Conservation (phyloP, 1,284 basidiomycete genomes). For the Mycena sp. region DNA sequence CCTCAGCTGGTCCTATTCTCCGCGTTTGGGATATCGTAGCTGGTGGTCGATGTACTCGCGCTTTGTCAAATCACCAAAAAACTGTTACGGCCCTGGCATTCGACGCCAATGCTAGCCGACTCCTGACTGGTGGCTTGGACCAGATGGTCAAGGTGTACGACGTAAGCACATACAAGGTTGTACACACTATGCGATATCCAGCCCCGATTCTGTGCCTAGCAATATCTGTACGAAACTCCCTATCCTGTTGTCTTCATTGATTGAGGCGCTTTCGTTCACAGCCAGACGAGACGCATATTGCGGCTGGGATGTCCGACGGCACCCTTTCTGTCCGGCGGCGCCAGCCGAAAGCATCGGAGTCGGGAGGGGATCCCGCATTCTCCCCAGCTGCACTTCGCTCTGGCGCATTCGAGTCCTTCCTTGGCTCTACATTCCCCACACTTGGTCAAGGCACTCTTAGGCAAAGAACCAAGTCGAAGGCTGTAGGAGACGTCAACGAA, state of each 20-base stretch:
- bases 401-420: constrained; percentile 79
- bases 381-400: constrained; percentile 59
- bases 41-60: constrained; percentile 88
- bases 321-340: constrained; percentile 90
- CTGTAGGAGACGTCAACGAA: constrained; percentile 66
- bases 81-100: constrained; percentile 92
- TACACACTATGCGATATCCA: constrained; percentile 99
- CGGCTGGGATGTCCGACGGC: constrained; percentile 96
- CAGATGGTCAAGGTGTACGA: constrained; percentile 99
- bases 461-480: constrained; percentile 36
- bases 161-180: constrained; percentile 91
- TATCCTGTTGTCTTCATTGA: constrained; percentile 6
- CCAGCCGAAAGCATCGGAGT: constrained; percentile 78
- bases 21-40: constrained; percentile 97
- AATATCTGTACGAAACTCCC: constrained; percentile 75
- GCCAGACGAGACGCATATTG: constrained; percentile 97
- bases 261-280: constrained; percentile 45
- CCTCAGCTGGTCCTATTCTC: constrained; percentile 92
- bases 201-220: constrained; percentile 92
- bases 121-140: constrained; percentile 93
- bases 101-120: constrained; percentile 77
- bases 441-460: constrained; percentile 65
- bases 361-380: constrained; percentile 52
- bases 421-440: constrained; percentile 62
- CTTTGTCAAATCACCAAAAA: constrained; percentile 98